Base-by-base conservation (phyloP, 2,329 filamentous ascomycete species). In the Acrocalymma vagum region DNA sequence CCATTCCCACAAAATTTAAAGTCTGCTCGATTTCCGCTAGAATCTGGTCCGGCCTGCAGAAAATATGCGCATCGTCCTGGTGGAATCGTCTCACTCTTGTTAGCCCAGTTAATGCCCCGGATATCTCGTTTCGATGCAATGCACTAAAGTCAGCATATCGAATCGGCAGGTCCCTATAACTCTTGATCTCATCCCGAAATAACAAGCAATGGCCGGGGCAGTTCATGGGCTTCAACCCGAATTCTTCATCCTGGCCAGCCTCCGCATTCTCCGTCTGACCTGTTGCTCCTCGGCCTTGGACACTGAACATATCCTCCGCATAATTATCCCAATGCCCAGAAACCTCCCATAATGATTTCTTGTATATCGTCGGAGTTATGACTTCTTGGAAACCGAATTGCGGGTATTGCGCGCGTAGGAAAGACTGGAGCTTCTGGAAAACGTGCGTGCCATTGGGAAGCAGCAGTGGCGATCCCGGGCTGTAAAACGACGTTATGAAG, bases 191-290 rank as follows among this genome's bases (percentile, higher is more conserved):
- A 30, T 86, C 86, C 45, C 82, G 85, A 65, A 95, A 95, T 48
- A 95, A 81, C 50, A 95, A 76, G 65, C 90, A 95, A 69, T 95
- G 90, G 3, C 90, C 90, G 0, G 90, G 90, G 64, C 90, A 95
- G 65, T 95, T 95, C 90, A 95, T 95, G 10, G 90, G 90, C 70
- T 95, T 95, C 55, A 95, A 74, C 13, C 88, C 89, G 69, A 89
- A 95, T 48, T 88, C 86, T 51, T 86, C 84, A 48, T 87, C 83
- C 46, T 85, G 81, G 14, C 75, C 78, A 6, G 68, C 50, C 45
- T 82, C 76, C 3, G 67, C 67, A 5, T 71, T 70, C 22, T 72
- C 60, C n/a, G 50, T 62, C 29, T 73, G 62, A 3, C 73, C 73
- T 15, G 63, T 72, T 22, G 73, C 71, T n/a, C 75, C 76, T 11